Evolutionary conservation across 345 rosid species (phyloP).

Genomic region (Linum usitatissimum): DNA sequence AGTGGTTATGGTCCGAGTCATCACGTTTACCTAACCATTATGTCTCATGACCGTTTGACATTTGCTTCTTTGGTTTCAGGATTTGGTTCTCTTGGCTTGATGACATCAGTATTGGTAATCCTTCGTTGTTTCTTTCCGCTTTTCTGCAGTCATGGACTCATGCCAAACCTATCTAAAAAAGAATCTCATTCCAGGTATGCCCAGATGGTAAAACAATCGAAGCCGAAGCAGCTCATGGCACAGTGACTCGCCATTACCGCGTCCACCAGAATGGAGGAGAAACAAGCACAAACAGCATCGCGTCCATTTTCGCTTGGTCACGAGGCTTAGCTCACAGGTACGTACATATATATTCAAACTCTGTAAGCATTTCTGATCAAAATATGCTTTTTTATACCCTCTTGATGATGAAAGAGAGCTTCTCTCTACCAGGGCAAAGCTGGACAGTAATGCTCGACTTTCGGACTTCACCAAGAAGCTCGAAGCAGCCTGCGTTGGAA

Average conservation of each 20-base stretch:
- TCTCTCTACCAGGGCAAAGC: slow-evolving; percentile 50
- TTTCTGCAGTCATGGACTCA: not conserved
- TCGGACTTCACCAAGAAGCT: slow-evolving; percentile 80
- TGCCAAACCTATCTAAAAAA: not conserved
- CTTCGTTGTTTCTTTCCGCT: not conserved
- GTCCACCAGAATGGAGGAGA: slow-evolving; percentile 99
- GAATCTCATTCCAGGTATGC: slow-evolving; percentile 54
- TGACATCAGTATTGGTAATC: slow-evolving; percentile 84
- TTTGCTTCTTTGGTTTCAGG: slow-evolving; percentile 31
- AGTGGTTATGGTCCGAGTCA: not conserved
- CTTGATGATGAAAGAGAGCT: not conserved
- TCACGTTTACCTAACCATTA: not conserved
- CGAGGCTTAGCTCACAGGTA: slow-evolving; percentile 98
- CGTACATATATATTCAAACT: too few relatives aligned
- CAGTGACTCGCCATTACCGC: slow-evolving; percentile 89
- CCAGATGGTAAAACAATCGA: slow-evolving; percentile 98
- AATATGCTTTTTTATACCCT: not conserved
- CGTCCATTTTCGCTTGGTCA: slow-evolving; percentile 98
- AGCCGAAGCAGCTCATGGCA: slow-evolving; percentile 99
- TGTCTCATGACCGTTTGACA: not conserved
- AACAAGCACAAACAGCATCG: slow-evolving; percentile 99
- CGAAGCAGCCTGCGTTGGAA: slow-evolving; percentile 80
- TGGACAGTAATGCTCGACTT: slow-evolving; percentile 72
- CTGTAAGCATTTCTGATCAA: not conserved
- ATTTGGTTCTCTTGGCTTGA: slow-evolving; percentile 96